Conservation (phyloP, 495 filamentous ascomycete species). For the Neurospora sp. region DNA sequence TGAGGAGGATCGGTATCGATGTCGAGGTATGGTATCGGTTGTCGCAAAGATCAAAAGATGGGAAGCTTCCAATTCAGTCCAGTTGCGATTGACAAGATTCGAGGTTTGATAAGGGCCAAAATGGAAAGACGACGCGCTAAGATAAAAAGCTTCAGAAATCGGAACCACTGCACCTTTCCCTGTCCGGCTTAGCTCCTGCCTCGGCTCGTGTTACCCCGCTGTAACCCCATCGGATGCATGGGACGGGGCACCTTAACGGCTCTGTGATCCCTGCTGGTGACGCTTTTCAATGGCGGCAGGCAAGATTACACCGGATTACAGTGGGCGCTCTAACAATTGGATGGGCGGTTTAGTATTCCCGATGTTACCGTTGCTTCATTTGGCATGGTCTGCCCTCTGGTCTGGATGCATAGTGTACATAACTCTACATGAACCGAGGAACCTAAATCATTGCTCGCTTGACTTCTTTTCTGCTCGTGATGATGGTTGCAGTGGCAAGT, state of each 20-base stretch:
- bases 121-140: neutral
- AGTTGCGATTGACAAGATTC: neutral
- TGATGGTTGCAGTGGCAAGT: neutral
- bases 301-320: neutral
- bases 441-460: neutral
- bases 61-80: neutral
- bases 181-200: conserved; percentile 1
- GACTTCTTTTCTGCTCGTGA: neutral
- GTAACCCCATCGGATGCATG: neutral
- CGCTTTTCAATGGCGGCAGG: neutral
- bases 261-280: neutral
- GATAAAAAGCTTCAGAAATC: neutral
- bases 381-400: too few species aligned
- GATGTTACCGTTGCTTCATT: neutral
- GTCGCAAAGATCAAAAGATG: neutral
- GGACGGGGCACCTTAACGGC: neutral
- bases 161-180: neutral
- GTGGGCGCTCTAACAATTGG: neutral
- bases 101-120: neutral
- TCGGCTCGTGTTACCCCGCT: conserved; percentile 12
- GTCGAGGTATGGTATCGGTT: neutral
- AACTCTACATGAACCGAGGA: neutral
- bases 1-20: neutral
- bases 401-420: neutral
- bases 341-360: neutral